phyloP scores from a whole-genome alignment of 768 basidiomycete species.

The Phlebiopsis gigantea region DNA sequence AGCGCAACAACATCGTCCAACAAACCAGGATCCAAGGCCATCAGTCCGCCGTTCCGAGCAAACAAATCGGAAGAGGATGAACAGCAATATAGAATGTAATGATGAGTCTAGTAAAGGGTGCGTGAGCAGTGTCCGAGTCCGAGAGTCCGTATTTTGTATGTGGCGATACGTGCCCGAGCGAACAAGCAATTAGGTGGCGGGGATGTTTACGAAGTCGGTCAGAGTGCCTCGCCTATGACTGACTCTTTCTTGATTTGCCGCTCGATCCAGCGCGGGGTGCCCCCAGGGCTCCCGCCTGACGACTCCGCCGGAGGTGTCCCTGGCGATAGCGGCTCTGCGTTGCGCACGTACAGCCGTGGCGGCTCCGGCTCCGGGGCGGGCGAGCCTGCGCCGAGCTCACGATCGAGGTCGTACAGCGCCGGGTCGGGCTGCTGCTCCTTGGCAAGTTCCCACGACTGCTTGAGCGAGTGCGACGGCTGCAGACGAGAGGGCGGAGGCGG shows the following conservation, averaged over 20 bases:
- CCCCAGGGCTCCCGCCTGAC: background rate
- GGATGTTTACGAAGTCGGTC: background rate
- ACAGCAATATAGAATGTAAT: background rate
- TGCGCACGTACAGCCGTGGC: conserved; percentile 19
- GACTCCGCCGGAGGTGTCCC: background rate
- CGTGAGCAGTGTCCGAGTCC: background rate
- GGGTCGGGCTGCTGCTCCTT: conserved; percentile 5
- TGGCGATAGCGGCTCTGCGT: conserved; percentile 18
- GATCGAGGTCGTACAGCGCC: conserved; percentile 4
- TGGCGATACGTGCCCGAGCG: background rate
- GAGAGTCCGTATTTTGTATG: background rate
- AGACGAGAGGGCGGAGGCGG: conserved; percentile 14
- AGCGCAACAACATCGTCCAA: background rate
- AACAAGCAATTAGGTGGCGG: background rate
- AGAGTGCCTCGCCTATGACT: background rate
- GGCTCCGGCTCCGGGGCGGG: conserved; percentile 8
- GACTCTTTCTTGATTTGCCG: background rate
- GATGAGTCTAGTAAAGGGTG: too few species aligned
- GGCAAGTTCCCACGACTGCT: conserved; percentile 4
- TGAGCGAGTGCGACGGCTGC: conserved; percentile 1
- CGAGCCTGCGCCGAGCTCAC: conserved; percentile 6
- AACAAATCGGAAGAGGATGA: background rate
- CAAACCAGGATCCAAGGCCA: background rate
- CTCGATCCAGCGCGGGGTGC: background rate
- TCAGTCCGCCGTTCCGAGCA: background rate